Base-by-base conservation (phyloP, 1,284 basidiomycete species). In the Mycosarcoma mackinlayi region DNA sequence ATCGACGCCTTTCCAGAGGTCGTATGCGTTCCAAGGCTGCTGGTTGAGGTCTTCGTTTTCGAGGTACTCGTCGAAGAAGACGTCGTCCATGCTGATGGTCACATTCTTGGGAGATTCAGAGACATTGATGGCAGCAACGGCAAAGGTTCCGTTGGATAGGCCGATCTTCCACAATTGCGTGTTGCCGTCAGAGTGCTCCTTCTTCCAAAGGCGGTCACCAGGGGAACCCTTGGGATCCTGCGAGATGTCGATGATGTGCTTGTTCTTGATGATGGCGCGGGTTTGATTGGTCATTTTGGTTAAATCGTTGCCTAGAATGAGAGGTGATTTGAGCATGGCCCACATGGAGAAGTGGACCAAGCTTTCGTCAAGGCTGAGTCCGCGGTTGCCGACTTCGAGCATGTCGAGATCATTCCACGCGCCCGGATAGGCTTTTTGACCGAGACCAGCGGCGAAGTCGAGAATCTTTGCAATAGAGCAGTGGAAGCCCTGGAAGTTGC, bases 241-340 rank as follows among this genome's bases (percentile, higher is more conserved):
- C 19, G 68, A 77, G 31, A 82, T 60, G 39, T 50, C 75, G 31
- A 80, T 72, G 35, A 82, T 46, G 21, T 60, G 71, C 44, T 77
- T 76, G 76, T 82, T 82, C 35, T 59, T 65, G 47, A 82, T 56
- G 41, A 81, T 78, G 7, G 62, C 58, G 2, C 48, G 54, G 9
- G 71, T 60, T 27, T 63, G 53, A 19, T 66, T 47, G 45, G 58
- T 69, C 71, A 75, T 76, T 33, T 55, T 59, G 13, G 66, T 61
- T 2, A 83, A 40, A 47, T 80, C 77, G 50, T 78, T 79, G 10
- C 80, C 80, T n/a, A 83, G 56, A 34, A 82, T 82, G 18, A 83
- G 58, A 2, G 82, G 76, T 0, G 62, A 70, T 51, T 83, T 83
- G 37, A 76, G 57, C 52, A 79, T 56, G 11, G 79, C 68, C 79